Evolutionary conservation across 768 basidiomycete species (phyloP).

Genomic region (Kwoniella europaea): DNA sequence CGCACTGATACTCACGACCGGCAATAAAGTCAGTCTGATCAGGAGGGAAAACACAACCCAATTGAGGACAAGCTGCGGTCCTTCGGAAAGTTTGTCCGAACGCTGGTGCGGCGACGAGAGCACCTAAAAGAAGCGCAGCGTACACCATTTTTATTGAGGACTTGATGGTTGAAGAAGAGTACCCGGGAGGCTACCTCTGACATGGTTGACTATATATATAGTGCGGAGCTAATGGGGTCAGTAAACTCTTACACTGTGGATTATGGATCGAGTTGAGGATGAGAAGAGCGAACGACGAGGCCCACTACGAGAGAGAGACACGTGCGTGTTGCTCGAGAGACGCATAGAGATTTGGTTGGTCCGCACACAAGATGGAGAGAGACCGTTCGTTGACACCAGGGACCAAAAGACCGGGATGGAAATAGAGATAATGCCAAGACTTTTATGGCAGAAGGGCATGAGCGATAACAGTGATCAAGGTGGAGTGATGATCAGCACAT

Average conservation of each 20-base stretch:
- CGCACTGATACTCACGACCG: constrained; percentile 34
- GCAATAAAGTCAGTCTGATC: constrained; percentile 53
- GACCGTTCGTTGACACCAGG: constrained; percentile 3
- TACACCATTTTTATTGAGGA: constrained; percentile 23
- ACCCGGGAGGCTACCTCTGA: neutral
- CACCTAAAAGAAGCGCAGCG: constrained; percentile 15
- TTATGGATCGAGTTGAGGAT: neutral
- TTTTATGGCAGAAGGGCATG: too few relatives aligned
- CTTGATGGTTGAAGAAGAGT: constrained; percentile 18
- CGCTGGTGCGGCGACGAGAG: constrained; percentile 27
- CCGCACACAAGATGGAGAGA: neutral
- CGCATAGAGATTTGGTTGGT: constrained; percentile 15
- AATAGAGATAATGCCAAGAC: neutral
- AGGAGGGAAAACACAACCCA: constrained; percentile 56
- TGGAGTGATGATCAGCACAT: too few relatives aligned
- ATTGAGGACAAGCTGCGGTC: constrained; percentile 52
- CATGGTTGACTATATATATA: constrained; percentile 11
- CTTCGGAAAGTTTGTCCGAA: constrained; percentile 51
- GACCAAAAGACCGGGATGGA: constrained; percentile 1
- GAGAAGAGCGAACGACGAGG: too few relatives aligned
- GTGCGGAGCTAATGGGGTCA: neutral
- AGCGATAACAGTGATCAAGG: too few relatives aligned
- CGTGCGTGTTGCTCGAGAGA: neutral
- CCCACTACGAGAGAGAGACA: neutral
- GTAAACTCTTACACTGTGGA: neutral